Conservation (phyloP, 176 grass and related monocot genomes). For the Panicum miliaceum region DNA sequence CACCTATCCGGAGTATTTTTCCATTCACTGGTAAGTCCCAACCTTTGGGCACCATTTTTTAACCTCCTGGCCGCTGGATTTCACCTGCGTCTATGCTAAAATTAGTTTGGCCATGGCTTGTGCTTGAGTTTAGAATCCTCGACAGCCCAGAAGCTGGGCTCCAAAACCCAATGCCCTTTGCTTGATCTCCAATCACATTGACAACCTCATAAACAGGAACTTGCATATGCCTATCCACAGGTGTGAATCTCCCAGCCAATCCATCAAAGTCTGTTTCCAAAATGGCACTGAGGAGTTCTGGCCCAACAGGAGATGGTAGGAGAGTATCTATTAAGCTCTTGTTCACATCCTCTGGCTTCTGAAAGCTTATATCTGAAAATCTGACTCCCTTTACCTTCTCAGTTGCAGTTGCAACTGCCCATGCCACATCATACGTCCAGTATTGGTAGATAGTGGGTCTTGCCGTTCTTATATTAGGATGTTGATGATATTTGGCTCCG, state of each 20-base stretch:
- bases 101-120: neutral
- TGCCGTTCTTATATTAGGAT: neutral
- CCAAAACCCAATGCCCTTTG: conserved; percentile 48
- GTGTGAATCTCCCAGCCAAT: conserved; percentile 54
- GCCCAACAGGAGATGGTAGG: conserved; percentile 26
- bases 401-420: conserved; percentile 54
- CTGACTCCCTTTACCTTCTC: conserved; percentile 21
- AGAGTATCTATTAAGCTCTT: conserved; percentile 23
- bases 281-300: conserved; percentile 45
- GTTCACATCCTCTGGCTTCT: neutral
- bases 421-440: conserved; percentile 57
- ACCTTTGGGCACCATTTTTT: conserved; percentile 43
- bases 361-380: conserved; percentile 11
- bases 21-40: conserved; percentile 56
- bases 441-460: conserved; percentile 46
- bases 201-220: conserved; percentile 57
- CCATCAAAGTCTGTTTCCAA: conserved; percentile 45
- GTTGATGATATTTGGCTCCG: neutral
- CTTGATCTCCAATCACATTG: conserved; percentile 41
- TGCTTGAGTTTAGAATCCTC: neutral
- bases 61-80: conserved; percentile 53
- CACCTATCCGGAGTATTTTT: conserved; percentile 50
- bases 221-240: conserved; percentile 50
- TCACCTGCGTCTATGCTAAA: neutral
- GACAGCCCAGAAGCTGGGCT: conserved; percentile 25